These are phyloP conservation scores for Dryas integrifolia DNA, from an alignment of 331 rosid genomes.

Conservation along the genomic window DNA sequence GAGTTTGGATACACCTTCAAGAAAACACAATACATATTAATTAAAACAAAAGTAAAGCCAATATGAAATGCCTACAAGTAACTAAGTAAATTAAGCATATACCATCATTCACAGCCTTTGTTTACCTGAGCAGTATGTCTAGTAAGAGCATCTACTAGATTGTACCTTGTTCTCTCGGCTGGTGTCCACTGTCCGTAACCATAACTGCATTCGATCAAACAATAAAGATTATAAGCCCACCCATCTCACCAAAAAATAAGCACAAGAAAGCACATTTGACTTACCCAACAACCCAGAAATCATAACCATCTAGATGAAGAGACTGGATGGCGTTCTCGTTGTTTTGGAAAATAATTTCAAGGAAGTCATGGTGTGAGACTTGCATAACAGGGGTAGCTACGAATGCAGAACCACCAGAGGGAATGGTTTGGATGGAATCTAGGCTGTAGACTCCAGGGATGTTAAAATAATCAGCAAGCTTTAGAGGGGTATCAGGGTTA, in stretches of 20 bases:
- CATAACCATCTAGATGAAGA: slow-evolving; percentile 94
- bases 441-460: slow-evolving; percentile 69
- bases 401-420: slow-evolving; percentile 52
- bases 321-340: slow-evolving; percentile 77
- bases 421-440: slow-evolving; percentile 52
- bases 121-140: slow-evolving; percentile 92
- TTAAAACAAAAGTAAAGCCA: neutral
- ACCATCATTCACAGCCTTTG: neutral
- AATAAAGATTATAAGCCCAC: slow-evolving; percentile 13
- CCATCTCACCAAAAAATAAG: slow-evolving; percentile 4
- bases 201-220: slow-evolving; percentile 46
- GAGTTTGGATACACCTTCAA: slow-evolving; percentile 83
- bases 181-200: slow-evolving; percentile 75
- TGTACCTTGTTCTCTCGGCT: slow-evolving; percentile 57
- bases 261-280: slow-evolving; percentile 24
- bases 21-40: slow-evolving; percentile 12
- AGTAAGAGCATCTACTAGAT: slow-evolving; percentile 79
- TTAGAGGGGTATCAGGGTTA: slow-evolving; percentile 83
- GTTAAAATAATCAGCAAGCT: slow-evolving; percentile 95
- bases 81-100: neutral
- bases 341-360: slow-evolving; percentile 91
- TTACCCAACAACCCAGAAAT: slow-evolving; percentile 96
- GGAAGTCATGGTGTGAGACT: slow-evolving; percentile 67
- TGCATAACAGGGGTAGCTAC: slow-evolving; percentile 61
- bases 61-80: neutral